Conservation (phyloP, 2,329 filamentous ascomycete genomes). For the Phoma sp. region DNA sequence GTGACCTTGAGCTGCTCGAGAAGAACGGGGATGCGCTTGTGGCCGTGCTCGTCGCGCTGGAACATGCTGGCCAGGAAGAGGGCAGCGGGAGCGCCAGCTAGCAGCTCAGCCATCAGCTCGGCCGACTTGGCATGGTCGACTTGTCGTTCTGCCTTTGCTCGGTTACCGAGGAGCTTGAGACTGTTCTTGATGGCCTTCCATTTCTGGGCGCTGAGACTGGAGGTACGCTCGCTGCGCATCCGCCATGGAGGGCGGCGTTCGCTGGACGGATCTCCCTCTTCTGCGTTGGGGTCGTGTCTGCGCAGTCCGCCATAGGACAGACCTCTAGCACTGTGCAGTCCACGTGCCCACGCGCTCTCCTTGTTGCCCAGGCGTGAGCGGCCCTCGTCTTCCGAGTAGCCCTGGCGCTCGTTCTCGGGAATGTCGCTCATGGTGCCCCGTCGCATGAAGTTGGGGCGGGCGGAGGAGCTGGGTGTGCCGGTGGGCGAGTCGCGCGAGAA, state of each 20-base stretch:
- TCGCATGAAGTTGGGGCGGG: conserved; percentile 60
- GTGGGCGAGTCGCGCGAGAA: conserved; percentile 53
- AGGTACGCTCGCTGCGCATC: conserved; percentile 55
- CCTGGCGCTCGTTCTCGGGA: conserved; percentile 55
- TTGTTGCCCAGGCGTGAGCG: conserved; percentile 54
- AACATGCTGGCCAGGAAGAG: conserved; percentile 97
- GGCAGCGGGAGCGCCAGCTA: conserved; percentile 90
- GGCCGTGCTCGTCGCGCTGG: conserved; percentile 93
- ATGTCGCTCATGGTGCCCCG: conserved; percentile 59
- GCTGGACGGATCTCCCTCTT: conserved; percentile 39
- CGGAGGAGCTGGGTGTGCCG: conserved; percentile 37
- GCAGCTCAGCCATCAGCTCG: conserved; percentile 92
- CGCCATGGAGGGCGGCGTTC: conserved; percentile 54
- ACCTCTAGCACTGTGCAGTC: conserved; percentile 56
- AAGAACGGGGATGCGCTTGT: conserved; percentile 91
- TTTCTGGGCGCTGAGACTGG: conserved; percentile 70
- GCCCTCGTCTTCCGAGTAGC: conserved; percentile 61
- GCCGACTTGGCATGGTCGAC: conserved; percentile 96
- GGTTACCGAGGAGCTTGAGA: conserved; percentile 76
- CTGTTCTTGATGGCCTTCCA: conserved; percentile 95
- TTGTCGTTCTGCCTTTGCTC: conserved; percentile 81
- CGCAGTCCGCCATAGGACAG: conserved; percentile 54
- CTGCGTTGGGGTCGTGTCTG: conserved; percentile 42
- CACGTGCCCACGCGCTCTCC: conserved; percentile 55
- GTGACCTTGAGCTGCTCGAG: conserved; percentile 92